Base-by-base conservation (phyloP, 192 early-diverging fungal genomes). In the Linderina pennispora region DNA sequence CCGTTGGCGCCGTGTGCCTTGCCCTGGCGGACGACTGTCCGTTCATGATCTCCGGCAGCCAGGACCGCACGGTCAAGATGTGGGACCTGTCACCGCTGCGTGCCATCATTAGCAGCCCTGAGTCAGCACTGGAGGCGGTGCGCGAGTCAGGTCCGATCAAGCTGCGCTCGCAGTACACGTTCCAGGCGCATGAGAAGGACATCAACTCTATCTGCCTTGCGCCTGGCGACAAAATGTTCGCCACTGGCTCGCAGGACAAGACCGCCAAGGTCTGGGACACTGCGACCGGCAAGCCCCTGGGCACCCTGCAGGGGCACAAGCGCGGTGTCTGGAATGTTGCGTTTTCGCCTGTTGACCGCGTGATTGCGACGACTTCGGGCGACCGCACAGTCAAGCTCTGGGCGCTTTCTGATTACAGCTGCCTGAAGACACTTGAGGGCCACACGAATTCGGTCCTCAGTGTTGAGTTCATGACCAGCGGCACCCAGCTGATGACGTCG, bases 261-360 rank as follows among this genome's bases (percentile, higher is more conserved):
- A 84, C 89, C 0, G 88, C 89, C 46, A 97, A 94, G 65, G 50
- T 96, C 8, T 98, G 91, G 90, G 83, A 82, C 36, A 79, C 82
- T n/a, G 80, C 78, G 23, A 83, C 89, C 13, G 94, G 94, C 14
- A 77, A 68, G 17, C 74, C 82, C 19, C 38, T 96, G 1, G 91
- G 89, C 34, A 84, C 79, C 4, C 83, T 85, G 60, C 86, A 80
- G 45, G 97, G 97, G 18, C 97, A 99, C 65, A 81, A 82, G 44
- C 87, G 94, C 44, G 97, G 97, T 48, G 83, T 99, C 20, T 99
- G 97, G 97, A 79, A 79, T 19, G 83, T 92, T 23, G 74, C 80
- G 37, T 97, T 99, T 47, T 93, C 90, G n/a, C 87, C 90, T n/a
- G 84, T 94, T 4, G 97, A 99, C 59, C 88, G 95, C 45, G 87